A percentile compares a stretch with the other conserved stretches of the same genome.
These are phyloP conservation scores for Penicillium carneum DNA, from an alignment of 2,329 filamentous ascomycete genomes.

Conservation along the genomic window DNA sequence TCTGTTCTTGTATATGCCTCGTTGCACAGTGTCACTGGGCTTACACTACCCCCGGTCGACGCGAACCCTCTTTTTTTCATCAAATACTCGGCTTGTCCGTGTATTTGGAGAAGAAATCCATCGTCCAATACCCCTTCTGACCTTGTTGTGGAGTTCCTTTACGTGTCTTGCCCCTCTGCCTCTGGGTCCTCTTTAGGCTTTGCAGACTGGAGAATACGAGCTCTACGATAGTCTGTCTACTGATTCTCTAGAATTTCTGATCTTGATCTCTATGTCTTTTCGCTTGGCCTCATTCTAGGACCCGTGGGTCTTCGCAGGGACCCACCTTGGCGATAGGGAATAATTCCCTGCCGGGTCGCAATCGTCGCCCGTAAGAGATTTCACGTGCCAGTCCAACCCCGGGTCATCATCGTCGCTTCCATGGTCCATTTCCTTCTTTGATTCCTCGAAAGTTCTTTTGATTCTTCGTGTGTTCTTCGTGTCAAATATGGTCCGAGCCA, in stretches of 20 bases:
- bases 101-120: conserved; percentile 62
- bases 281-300: not conserved
- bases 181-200: not conserved
- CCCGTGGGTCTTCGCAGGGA: not conserved
- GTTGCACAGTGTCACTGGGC: conserved; percentile 74
- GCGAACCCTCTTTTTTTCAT: conserved; percentile 67
- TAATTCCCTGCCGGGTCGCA: not conserved
- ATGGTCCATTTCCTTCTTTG: conserved; percentile 4
- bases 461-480: conserved; percentile 1
- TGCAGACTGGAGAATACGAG: not conserved
- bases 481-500: conserved; percentile 43
- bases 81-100: conserved; percentile 60
- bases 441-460: conserved; percentile 1
- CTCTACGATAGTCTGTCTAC: not conserved
- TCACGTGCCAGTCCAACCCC: conserved; percentile 5
- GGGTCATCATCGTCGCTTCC: not conserved
- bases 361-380: not conserved
- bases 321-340: not conserved
- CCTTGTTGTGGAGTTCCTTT: not conserved
- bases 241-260: not conserved
- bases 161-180: not conserved
- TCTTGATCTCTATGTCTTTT: not conserved
- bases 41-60: conserved; percentile 75
- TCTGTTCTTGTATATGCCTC: conserved; percentile 74
- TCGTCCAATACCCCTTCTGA: not conserved